Evolutionary conservation across 768 basidiomycete genomes (phyloP), one percentile per base, ranked within the genome.

Genomic region (Suillus cothurnatus): DNA sequence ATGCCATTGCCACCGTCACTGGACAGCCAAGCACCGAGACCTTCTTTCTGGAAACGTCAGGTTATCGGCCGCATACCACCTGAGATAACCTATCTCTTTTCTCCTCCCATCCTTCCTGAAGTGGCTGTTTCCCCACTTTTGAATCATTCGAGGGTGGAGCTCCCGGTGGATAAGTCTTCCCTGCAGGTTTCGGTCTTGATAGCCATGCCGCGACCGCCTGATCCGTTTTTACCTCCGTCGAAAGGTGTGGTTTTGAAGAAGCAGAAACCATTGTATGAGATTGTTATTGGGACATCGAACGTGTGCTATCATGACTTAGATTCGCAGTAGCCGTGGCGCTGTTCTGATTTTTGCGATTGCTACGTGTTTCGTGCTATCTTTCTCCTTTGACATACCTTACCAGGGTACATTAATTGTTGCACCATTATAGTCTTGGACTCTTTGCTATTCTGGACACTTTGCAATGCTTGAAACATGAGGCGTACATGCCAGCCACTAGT

Each of bases 41-140:
- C 52, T n/a, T 28, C 69, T 4, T 71, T 67, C 45, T 75, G 77
- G 75, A 71, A 64, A 60, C 69, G 52, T 56, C 63, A 60, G 36
- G 12, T 75, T 52, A 15, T 62, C 21, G 3, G 61, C 53, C 50
- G 49, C 17, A 23, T 72, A 17, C 77, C 76, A 0, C 75, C 55
- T 6, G 76, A 76, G 61, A 68, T 76, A 62, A 61, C 56, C 3
- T 74, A 77, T 61, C 64, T 78, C 52, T 77, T 78, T 63, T 55
- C 66, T 26, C 60, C 70, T 12, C 63, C 59, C 26, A 26, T 43
- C n/a, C 15, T 61, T 43, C 8, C 38, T 17, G 19, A 39, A 38
- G 45, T 52, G 45, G 28, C 14, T 31, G 62, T 31, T n/a, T 21
- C 26, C 14, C 28, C 49, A 19, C 62, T 28, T 31, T 12, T 28